These are phyloP conservation scores for Plasmodium vinckei DNA, from an alignment of 169 alveolate genomes.

Conservation along the genomic window DNA sequence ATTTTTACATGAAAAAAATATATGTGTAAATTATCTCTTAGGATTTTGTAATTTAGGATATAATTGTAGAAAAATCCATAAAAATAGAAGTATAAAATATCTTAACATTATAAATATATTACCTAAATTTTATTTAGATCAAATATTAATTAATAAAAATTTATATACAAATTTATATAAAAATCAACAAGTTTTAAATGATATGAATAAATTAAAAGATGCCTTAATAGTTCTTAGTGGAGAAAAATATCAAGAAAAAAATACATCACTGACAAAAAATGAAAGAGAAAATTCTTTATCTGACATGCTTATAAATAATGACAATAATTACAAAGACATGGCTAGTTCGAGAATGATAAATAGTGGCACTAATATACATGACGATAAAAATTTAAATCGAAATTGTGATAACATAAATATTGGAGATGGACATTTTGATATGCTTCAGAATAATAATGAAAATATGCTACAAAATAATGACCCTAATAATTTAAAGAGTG, in stretches of 20 bases:
- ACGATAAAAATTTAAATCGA: neutral
- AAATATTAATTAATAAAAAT: constrained; percentile 31
- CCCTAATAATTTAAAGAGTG: neutral
- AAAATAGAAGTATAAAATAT: constrained; percentile 35
- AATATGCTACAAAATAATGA: neutral
- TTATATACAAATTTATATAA: constrained; percentile 48
- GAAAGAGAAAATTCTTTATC: neutral
- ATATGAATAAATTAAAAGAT: constrained; percentile 62
- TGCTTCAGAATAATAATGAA: neutral
- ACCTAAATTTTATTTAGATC: constrained; percentile 56
- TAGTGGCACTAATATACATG: neutral
- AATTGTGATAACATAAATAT: neutral
- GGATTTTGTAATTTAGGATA: constrained; percentile 89
- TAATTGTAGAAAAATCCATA: constrained; percentile 83
- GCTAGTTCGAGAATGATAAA: neutral
- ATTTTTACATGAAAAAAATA: constrained; percentile 74
- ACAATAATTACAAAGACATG: neutral
- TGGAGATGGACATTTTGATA: neutral
- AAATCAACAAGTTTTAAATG: constrained; percentile 20
- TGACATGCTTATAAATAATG: neutral
- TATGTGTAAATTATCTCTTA: constrained; percentile 82
- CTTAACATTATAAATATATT: constrained; percentile 30
- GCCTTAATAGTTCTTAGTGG: constrained; percentile 64
- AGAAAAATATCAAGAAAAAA: constrained; percentile 34
- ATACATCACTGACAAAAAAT: neutral